These are phyloP conservation scores for Trapa incisa DNA, from an alignment of 345 rosid genomes.

Conservation along the genomic window DNA sequence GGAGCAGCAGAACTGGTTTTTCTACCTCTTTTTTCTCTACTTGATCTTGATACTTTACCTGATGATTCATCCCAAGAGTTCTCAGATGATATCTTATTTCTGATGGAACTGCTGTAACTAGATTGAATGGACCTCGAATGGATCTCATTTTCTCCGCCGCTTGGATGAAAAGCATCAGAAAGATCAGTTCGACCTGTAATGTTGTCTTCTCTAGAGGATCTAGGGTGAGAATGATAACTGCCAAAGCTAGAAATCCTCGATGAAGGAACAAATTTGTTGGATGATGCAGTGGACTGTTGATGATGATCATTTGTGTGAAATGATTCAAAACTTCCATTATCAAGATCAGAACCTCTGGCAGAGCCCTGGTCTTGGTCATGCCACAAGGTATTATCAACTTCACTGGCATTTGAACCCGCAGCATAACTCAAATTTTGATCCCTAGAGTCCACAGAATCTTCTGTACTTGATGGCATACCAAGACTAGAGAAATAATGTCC, in stretches of 20 bases:
- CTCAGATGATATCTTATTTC: conserved; percentile 76
- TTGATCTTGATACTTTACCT: conserved; percentile 41
- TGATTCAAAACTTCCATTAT: conserved; percentile 43
- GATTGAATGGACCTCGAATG: conserved; percentile 41
- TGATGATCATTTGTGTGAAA: conserved; percentile 44
- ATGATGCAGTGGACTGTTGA: conserved; percentile 35
- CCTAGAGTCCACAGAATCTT: conserved; percentile 34
- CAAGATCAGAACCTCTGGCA: conserved; percentile 34
- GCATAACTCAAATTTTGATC: conserved; percentile 30
- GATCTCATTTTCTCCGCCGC: conserved; percentile 38
- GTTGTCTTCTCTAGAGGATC: conserved; percentile 24
- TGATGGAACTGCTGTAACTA: conserved; percentile 40
- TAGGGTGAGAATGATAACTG: conserved; percentile 33
- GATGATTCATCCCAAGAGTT: conserved; percentile 76
- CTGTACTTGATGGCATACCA: conserved; percentile 37
- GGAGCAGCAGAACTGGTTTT: conserved; percentile 32
- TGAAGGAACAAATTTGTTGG: conserved; percentile 33
- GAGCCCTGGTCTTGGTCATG: conserved; percentile 46
- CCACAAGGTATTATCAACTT: conserved; percentile 50
- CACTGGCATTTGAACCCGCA: conserved; percentile 31
- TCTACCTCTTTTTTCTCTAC: conserved; percentile 56
- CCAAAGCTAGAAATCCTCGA: conserved; percentile 34
- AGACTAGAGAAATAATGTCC: conserved; percentile 53
- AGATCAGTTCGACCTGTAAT: conserved; percentile 29
- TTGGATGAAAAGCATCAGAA: conserved; percentile 32